phyloP scores from a whole-genome alignment of 148 eudicot genomes.

The Drosera capensis region DNA sequence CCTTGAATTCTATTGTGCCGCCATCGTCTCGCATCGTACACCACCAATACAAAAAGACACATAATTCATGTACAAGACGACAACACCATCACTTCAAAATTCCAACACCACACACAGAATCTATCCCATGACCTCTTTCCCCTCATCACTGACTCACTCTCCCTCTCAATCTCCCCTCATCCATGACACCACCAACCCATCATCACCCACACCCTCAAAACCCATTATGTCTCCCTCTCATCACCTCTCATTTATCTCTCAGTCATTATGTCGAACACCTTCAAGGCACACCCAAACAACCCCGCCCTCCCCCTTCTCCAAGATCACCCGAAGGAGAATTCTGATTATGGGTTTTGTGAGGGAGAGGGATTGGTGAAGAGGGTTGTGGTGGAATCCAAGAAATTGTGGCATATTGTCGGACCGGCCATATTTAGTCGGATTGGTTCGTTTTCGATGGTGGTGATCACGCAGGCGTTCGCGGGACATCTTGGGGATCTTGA shows the following conservation, averaged over 20 bases:
- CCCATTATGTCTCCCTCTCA: background rate
- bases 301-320: background rate
- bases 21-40: too few species aligned
- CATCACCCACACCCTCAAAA: background rate
- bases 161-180: background rate
- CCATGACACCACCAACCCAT: background rate
- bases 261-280: background rate
- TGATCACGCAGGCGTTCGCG: constrained; percentile 39
- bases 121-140: too few species aligned
- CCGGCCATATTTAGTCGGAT: constrained; percentile 37
- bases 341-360: background rate
- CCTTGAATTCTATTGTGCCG: too few species aligned
- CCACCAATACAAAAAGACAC: too few species aligned
- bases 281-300: background rate
- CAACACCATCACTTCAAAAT: too few species aligned
- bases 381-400: constrained; percentile 37
- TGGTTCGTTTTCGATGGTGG: constrained; percentile 28
- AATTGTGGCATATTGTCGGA: constrained; percentile 42
- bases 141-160: too few species aligned
- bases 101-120: too few species aligned
- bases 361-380: constrained; percentile 6
- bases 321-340: background rate
- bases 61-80: too few species aligned
- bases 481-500: constrained; percentile 54
- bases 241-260: background rate